Evolutionary conservation across 2,329 filamentous ascomycete genomes (phyloP), one percentile per base, ranked within the genome.

Genomic region (Knoxdaviesia proteae): DNA sequence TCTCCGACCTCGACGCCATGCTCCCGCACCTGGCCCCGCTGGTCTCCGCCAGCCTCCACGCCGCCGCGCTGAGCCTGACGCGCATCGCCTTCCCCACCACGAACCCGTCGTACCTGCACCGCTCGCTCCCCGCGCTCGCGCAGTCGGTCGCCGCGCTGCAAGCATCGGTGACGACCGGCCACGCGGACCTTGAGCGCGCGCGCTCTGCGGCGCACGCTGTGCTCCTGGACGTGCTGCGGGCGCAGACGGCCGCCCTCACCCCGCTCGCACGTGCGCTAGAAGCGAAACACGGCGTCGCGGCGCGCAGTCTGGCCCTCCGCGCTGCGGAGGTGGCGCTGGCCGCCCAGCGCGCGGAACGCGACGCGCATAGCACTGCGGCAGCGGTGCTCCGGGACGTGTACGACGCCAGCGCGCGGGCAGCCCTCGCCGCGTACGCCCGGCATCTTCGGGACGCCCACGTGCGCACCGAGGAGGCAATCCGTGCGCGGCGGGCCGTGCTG

Each of bases 81-180:
- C 64, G 69, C 38, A 54, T 64, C n/a, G 50, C 59, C 5, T 57
- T 58, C 45, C 63, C 65, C 1, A 57, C 57, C 10, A 70, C 65
- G 1, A 71, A 71, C 53, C 60, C 68, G 0, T 69, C 69, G 20
- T 71, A 63, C 51, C 58, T 76, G n/a, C 73, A 77, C 57, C 70
- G 73, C 20, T 55, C 61, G 30, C 66, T 77, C 41, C 60, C 70
- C 1, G 56, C 61, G 11, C 58, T 79, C 2, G 57, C 66, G 0
- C 47, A 55, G 1, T 55, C 61, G 30, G 54, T 65, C 11, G 47
- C 54, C 4, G 45, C 56, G 3, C 61, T 72, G 1, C 52, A 50
- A n/a, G 34, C 52, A 8, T 47, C 55, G 4, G 51, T 65, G 5
- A 44, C 51, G 3, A 46, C 50, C 3, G 49, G 57, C 1, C 54